Conservation (phyloP, 1,284 basidiomycete genomes). For the Cutaneotrichosporon curvatum region DNA sequence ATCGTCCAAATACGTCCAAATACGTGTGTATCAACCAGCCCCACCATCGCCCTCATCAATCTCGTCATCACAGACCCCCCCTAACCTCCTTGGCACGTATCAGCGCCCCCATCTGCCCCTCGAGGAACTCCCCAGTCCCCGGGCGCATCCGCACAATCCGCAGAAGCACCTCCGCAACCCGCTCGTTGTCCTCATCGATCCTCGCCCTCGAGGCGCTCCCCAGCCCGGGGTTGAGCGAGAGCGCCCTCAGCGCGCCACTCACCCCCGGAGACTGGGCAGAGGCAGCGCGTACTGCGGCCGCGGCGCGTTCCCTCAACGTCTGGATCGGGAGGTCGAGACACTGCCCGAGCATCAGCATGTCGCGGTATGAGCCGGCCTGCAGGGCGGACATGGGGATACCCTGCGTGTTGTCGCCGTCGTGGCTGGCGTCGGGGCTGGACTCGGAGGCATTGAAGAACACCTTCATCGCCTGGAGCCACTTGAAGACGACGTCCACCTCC, state of each 20-base stretch:
- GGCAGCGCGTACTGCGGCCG: constrained; percentile 37
- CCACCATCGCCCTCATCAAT: no score
- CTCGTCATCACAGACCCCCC: no score
- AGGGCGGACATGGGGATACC: constrained; percentile 37
- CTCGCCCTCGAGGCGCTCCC: constrained; percentile 7
- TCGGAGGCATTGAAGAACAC: constrained; percentile 45
- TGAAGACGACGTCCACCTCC: constrained; percentile 43
- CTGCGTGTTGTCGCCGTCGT: constrained; percentile 36
- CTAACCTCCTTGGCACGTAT: no score
- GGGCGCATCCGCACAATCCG: constrained; percentile 39
- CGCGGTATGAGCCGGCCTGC: constrained; percentile 36
- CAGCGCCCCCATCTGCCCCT: no score
- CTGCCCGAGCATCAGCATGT: constrained; percentile 43
- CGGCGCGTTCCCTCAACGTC: constrained; percentile 32
- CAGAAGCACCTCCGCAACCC: constrained; percentile 42
- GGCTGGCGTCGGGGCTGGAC: no score
- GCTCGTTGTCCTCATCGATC: constrained; percentile 28
- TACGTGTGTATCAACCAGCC: no score
- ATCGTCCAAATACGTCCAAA: no score
- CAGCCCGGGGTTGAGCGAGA: not conserved
- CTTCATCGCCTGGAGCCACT: constrained; percentile 43
- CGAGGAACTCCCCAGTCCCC: no score
- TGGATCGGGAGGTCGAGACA: constrained; percentile 42
- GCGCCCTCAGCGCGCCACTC: not conserved
- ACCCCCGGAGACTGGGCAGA: not conserved